Evolutionary conservation across 306 rosid genomes (phyloP).

Genomic region (Purshia tridentata): DNA sequence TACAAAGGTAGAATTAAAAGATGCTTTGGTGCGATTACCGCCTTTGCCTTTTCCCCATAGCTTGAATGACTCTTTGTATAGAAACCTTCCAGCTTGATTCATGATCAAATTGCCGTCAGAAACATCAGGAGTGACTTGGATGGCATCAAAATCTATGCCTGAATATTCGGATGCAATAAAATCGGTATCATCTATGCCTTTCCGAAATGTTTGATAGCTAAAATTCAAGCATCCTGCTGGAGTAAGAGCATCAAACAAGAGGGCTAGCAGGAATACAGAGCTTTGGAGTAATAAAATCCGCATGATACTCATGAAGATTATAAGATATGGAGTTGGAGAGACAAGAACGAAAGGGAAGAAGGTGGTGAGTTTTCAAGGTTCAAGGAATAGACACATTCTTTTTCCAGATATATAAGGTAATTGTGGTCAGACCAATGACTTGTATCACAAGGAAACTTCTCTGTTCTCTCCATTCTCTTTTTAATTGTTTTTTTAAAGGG

Average conservation of each 20-base stretch:
- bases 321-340: not conserved
- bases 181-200: not conserved
- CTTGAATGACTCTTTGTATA: constrained; percentile 18
- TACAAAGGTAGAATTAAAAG: constrained; percentile 37
- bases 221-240: constrained; percentile 24
- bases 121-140: constrained; percentile 40
- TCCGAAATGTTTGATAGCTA: constrained; percentile 17
- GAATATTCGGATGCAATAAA: constrained; percentile 1
- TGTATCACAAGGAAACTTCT: not conserved
- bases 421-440: not conserved
- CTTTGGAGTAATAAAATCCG: too few relatives aligned
- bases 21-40: not conserved
- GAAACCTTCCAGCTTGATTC: constrained; percentile 28
- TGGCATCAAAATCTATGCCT: not conserved
- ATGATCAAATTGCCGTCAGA: not conserved
- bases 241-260: constrained; percentile 4
- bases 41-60: constrained; percentile 18
- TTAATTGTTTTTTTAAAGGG: too few relatives aligned
- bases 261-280: constrained; percentile 1
- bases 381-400: not conserved
- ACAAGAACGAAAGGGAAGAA: not conserved
- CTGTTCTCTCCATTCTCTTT: not conserved
- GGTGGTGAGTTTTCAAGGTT: not conserved
- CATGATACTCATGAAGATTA: too few relatives aligned
- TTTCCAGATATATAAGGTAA: not conserved